Conservation (phyloP, 495 filamentous ascomycete genomes). For the Podospora fimiseda region DNA sequence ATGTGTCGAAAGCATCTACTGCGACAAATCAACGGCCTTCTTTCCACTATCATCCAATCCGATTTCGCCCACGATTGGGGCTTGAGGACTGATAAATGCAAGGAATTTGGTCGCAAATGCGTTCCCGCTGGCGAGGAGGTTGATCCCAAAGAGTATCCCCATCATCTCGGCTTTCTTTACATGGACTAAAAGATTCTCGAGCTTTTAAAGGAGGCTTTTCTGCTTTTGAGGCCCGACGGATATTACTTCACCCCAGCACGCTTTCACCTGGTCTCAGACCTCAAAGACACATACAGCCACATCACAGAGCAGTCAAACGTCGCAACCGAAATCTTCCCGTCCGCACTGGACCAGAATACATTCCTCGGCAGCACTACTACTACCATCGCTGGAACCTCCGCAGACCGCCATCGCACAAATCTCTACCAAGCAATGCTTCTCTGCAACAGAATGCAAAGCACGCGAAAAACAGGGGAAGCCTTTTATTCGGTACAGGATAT, state of each 20-base stretch:
- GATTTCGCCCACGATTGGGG: not conserved
- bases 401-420: no score
- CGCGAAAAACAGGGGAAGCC: not conserved
- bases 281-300: not conserved
- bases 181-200: not conserved
- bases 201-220: not conserved
- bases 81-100: not conserved
- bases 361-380: no score
- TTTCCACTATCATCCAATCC: not conserved
- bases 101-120: not conserved
- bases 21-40: no score
- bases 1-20: not conserved
- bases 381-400: no score
- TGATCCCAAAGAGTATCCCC: not conserved
- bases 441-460: not conserved
- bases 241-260: not conserved
- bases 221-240: not conserved
- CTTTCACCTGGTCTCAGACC: not conserved
- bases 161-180: not conserved
- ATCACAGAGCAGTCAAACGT: not conserved
- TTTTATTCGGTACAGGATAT: not conserved
- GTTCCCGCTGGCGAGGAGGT: not conserved
- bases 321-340: not conserved
- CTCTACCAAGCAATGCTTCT: not conserved
- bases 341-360: no score